Evolutionary conservation across 73 alveolate species (phyloP), one percentile per base, ranked within the genome.

Genomic region (Paramecium primaurelia): DNA sequence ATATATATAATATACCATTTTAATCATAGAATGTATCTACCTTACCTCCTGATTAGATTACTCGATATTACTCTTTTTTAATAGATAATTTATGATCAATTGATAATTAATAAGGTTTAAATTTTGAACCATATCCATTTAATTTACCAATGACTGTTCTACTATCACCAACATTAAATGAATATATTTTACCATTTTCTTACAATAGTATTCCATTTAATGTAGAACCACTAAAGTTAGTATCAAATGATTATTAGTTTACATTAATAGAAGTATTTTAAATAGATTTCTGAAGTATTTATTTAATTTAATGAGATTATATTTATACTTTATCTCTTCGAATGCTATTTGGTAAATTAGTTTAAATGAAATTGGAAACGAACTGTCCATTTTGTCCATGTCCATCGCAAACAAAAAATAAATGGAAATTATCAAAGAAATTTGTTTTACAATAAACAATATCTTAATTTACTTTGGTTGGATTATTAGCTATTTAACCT

Each of bases 61-160:
- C 95, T 93, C 99, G 96, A 59, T 83, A 92, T 96, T 84, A 88
- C 93, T 98, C 99, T 64, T 92, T 88, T 4, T 95, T 95, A 4
- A 86, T 69, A 45, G 86, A 93, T 18, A 99, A 99, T 86, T 98
- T 98, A 91, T 98, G 99, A 89, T 98, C 99, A 20, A 60, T 88
- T 68, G 97, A 94, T 60, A 97, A 85, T 30, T 49, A 84, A 49
- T 64, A 58, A 58, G 94, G 77, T 32, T 38, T 40, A 26, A 59
- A 71, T 71, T 69, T 88, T 3, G 7, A 16, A 11, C 94, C 90
- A 25, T 88, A 59, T 12, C 73, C 87, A 11, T 28, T 18, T 9
- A 40, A 92, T 59, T 60, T 77, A 26, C 93, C 95, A 28, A 92
- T 40, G 7, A 92, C 69, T 22, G 95, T 92, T 73, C 95, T 58